Evolutionary conservation across 495 filamentous ascomycete genomes (phyloP), one percentile per base, ranked within the genome.

Genomic region (Penicillium taxi): DNA sequence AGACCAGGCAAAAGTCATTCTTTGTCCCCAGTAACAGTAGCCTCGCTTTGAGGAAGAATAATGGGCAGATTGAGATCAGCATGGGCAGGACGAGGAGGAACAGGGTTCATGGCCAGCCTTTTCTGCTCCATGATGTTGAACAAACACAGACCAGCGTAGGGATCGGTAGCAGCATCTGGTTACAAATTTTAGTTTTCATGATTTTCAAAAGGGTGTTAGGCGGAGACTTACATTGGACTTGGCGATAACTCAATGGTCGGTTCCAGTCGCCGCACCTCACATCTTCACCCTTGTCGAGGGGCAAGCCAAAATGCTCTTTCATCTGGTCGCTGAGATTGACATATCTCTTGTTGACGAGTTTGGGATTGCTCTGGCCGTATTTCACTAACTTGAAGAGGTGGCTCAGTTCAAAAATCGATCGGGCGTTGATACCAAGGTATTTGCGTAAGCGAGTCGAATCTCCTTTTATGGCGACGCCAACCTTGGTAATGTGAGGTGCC

Each of bases 121-220:
- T 83, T 80, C 24, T 70, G 54, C 48, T 94, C 75, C 42, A 94
- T 69, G 2, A 65, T 58, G 34, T 83, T 66, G 52, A 73, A 91
- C 18, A 94, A 68, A 49, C 82, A 78, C 12, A 90, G 45, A 20
- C 78, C 78, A 35, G 85, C 86, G 50, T 90, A 95, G 2, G 86
- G 78, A 54, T 95, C 88, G 1, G 78, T 75, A 11, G 86, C 86
- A 6, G 86, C 84, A 63, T 95, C 82, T 86, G 32, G 24, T 1
- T 2, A 8, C 16, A 11, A 22, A 18, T 9, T 9, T 47, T 16
- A 48, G 45, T 13, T 6, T 26, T 16, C 12, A 13, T 14, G 22
- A 20, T 23, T 22, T 17, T 17, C 11, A 26, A 23, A 21, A 17
- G 3, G 25, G 9, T 9, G 5, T 8, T 17, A 18, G 39, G 14